These are phyloP conservation scores for Irpex sp. DNA, from an alignment of 1,284 basidiomycete genomes.

Conservation along the genomic window DNA sequence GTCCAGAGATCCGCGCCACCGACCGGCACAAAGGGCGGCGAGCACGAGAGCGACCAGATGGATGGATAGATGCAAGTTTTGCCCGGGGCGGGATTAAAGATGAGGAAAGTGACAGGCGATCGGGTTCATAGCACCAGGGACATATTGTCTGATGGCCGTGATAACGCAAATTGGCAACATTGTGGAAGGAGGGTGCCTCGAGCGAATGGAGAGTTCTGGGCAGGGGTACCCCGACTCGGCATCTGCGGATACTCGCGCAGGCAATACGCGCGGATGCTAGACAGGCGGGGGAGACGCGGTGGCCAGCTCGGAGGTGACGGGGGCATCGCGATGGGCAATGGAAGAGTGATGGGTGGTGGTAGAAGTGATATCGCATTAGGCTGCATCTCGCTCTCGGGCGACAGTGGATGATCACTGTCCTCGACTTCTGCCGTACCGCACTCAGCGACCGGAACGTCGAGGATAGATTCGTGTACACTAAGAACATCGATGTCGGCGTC, in stretches of 20 bases:
- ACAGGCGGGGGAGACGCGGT: slow-evolving; percentile 8
- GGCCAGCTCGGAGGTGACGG: background rate
- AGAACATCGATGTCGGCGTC: slow-evolving; percentile 1
- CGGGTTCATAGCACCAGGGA: background rate
- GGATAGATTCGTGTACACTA: slow-evolving; percentile 8
- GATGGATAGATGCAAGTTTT: background rate
- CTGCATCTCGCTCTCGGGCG: background rate
- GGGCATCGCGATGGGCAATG: background rate
- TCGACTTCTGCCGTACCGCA: background rate
- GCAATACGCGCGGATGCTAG: slow-evolving; percentile 2
- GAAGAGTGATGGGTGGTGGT: background rate
- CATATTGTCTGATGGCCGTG: background rate
- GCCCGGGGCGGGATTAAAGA: background rate
- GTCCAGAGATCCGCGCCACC: background rate
- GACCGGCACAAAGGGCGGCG: background rate
- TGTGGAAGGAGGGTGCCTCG: slow-evolving; percentile 4
- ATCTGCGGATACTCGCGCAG: slow-evolving; percentile 11
- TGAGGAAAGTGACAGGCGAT: background rate
- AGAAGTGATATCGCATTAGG: background rate
- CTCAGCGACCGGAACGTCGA: slow-evolving; percentile 5
- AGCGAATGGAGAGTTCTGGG: background rate
- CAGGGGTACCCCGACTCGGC: slow-evolving; percentile 6
- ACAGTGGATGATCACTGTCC: background rate
- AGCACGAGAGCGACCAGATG: background rate
- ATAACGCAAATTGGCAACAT: background rate